phyloP scores from a whole-genome alignment of 2,329 filamentous ascomycete genomes.

The Biscogniauxia mediterranea region DNA sequence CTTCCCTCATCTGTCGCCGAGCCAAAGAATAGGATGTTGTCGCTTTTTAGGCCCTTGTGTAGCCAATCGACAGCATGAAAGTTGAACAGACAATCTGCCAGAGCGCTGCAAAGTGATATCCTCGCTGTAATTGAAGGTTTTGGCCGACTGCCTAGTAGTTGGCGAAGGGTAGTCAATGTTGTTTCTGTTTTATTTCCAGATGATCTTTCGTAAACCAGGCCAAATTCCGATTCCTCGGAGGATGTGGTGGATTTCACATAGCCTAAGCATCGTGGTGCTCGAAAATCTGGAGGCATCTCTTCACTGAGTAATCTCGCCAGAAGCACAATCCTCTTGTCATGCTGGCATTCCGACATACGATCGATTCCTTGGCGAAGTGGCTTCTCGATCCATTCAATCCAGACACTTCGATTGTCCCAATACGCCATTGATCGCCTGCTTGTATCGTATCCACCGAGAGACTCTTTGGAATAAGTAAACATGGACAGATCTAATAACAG shows the following conservation, averaged over 20 bases:
- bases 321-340: not conserved
- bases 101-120: constrained; percentile 5
- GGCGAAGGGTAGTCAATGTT: constrained; percentile 5
- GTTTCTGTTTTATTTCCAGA: not conserved
- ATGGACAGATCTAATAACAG: not conserved
- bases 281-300: constrained; percentile 5
- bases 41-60: constrained; percentile 50
- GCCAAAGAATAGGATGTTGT: constrained; percentile 46
- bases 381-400: constrained; percentile 12
- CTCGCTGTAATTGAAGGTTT: constrained; percentile 6
- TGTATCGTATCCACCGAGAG: too few relatives aligned
- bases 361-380: not conserved
- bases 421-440: not conserved
- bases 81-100: constrained; percentile 10
- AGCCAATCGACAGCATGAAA: constrained; percentile 53
- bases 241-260: constrained; percentile 5
- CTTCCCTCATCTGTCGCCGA: constrained; percentile 30
- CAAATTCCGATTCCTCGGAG: not conserved
- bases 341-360: not conserved
- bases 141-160: constrained; percentile 4
- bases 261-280: constrained; percentile 10
- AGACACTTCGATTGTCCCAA: constrained; percentile 2
- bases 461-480: not conserved
- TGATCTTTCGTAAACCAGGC: constrained; percentile 9
- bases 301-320: constrained; percentile 6